phyloP scores from a whole-genome alignment of 345 rosid genomes.

The Pistacia atlantica region DNA sequence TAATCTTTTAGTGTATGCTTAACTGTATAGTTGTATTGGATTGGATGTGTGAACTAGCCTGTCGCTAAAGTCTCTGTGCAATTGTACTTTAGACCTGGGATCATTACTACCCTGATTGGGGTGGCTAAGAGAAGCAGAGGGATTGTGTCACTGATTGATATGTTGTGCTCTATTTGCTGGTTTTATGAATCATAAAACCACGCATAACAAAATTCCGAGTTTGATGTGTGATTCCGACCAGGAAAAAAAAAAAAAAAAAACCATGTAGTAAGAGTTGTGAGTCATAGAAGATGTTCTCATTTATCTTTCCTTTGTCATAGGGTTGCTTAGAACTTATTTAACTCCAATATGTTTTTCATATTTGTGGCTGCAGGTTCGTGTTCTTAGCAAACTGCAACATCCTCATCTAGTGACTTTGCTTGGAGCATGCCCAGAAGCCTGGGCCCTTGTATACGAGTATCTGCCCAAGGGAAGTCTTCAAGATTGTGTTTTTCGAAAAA shows the following conservation, averaged over 20 bases:
- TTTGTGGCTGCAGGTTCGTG: conserved; percentile 51
- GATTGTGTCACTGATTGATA: neutral
- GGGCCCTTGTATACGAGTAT: conserved; percentile 69
- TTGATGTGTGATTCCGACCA: neutral
- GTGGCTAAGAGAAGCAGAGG: neutral
- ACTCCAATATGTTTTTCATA: neutral
- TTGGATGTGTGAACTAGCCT: neutral
- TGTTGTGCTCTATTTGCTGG: neutral
- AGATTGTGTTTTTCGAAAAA: conserved; percentile 52
- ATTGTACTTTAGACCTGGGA: neutral
- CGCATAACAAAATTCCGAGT: neutral
- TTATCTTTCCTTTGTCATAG: neutral
- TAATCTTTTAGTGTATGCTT: neutral
- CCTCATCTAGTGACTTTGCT: conserved; percentile 73
- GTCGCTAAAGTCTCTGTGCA: neutral
- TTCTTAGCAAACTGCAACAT: conserved; percentile 69
- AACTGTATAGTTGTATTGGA: neutral
- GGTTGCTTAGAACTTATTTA: neutral
- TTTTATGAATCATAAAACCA: neutral
- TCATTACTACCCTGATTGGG: neutral
- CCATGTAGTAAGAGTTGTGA: neutral
- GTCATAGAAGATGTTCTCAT: neutral
- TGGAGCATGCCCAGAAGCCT: conserved; percentile 71
- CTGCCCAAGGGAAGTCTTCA: conserved; percentile 71
- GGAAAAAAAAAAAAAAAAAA: neutral